A percentile compares a stretch with the other conserved stretches of the same genome.
Evolutionary conservation across 176 grass and related monocot species (phyloP).

Genomic region (Olyra latifolia): DNA sequence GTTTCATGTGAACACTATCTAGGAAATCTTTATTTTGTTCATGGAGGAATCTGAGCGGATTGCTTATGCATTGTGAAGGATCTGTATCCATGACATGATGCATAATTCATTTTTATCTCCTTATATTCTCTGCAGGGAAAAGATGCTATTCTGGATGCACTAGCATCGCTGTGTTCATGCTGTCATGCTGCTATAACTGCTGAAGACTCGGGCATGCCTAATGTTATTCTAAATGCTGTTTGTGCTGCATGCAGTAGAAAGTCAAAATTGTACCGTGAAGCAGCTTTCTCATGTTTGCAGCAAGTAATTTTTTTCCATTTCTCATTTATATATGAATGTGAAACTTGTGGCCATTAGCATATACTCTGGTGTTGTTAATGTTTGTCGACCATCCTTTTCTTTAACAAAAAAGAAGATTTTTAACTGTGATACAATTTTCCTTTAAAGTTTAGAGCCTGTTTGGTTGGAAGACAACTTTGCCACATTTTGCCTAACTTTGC

Average conservation of each 20-base stretch:
- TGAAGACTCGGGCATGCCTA: conserved; percentile 61
- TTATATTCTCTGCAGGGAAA: conserved; percentile 64
- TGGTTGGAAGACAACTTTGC: too few species aligned
- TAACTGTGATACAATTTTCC: neutral
- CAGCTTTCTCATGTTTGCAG: conserved; percentile 86
- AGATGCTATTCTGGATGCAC: conserved; percentile 79
- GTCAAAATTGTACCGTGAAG: conserved; percentile 77
- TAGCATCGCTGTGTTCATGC: conserved; percentile 76
- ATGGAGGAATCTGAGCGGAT: neutral
- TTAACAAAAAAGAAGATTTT: neutral
- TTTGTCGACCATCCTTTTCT: conserved; percentile 15
- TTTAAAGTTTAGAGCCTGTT: neutral
- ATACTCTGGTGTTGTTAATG: conserved; percentile 3
- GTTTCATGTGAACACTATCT: neutral
- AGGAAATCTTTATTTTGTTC: neutral
- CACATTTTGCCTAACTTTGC: too few species aligned
- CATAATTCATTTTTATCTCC: conserved; percentile 32
- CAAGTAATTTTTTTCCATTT: conserved; percentile 61
- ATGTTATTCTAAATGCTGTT: conserved; percentile 62
- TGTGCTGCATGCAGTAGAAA: conserved; percentile 77
- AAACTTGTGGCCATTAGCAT: conserved; percentile 15
- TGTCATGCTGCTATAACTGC: conserved; percentile 73
- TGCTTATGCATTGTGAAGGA: neutral
- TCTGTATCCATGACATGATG: conserved; percentile 10
- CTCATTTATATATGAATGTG: conserved; percentile 29